Conservation (phyloP, 345 rosid genomes). For the Geranium brycei region DNA sequence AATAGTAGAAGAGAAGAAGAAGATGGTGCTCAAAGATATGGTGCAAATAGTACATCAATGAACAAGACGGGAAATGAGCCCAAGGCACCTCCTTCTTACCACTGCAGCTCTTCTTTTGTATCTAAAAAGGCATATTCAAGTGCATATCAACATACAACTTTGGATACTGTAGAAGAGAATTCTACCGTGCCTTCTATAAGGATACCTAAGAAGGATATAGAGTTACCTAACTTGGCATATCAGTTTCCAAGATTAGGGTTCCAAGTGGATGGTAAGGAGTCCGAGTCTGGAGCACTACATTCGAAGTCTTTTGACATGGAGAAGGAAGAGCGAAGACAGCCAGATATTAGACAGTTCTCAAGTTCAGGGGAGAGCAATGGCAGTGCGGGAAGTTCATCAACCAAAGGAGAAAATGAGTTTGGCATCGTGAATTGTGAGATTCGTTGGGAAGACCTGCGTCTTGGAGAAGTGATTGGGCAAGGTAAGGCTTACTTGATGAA, state of each 20-base stretch:
- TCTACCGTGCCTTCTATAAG: slow-evolving; percentile 14
- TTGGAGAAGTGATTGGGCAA: slow-evolving; percentile 73
- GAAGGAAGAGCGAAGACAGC: slow-evolving; percentile 25
- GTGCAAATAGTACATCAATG: slow-evolving; percentile 9
- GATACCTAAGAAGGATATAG: slow-evolving; percentile 18
- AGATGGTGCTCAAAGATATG: slow-evolving; percentile 11
- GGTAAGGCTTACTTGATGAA: slow-evolving; percentile 25
- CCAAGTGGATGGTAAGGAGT: slow-evolving; percentile 17
- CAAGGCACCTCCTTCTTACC: slow-evolving; percentile 4
- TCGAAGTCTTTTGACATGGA: slow-evolving; percentile 19
- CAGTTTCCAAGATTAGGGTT: slow-evolving; percentile 14
- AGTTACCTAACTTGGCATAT: slow-evolving; percentile 17
- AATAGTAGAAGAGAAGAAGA: slow-evolving; percentile 19
- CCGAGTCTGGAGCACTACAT: slow-evolving; percentile 23
- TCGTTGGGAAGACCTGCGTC: slow-evolving; percentile 57
- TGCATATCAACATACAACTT: slow-evolving; percentile 13
- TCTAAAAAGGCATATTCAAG: slow-evolving; percentile 13
- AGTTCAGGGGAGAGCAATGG: slow-evolving; percentile 22
- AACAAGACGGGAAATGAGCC: slow-evolving; percentile 12
- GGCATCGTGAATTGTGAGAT: slow-evolving; percentile 38
- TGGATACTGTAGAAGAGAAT: slow-evolving; percentile 18
- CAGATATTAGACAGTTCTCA: slow-evolving; percentile 18
- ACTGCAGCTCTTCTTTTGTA: slow-evolving; percentile 4
- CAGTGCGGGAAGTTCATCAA: slow-evolving; percentile 35
- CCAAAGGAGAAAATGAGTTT: slow-evolving; percentile 32